Base-by-base conservation (phyloP, 495 filamentous ascomycete genomes). In the Pseudevernia furfuracea region DNA sequence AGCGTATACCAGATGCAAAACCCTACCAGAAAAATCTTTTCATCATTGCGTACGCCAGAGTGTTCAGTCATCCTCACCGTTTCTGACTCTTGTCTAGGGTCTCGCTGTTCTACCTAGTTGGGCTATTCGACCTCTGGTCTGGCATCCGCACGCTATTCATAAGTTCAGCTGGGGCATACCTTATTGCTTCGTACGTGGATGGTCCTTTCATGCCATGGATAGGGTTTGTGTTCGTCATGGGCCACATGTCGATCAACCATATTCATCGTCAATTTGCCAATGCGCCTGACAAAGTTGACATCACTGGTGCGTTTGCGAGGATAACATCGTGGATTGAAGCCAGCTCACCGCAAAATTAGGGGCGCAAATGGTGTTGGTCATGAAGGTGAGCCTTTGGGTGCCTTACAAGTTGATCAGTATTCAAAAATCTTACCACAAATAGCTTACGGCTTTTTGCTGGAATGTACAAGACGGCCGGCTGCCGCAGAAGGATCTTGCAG, bases 191-290 rank as follows among this genome's bases (percentile, higher is more conserved):
- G 69, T 94, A 88, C 72, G 78, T 97, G 25, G 81, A 90, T 58
- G 91, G 91, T n/a, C 90, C 91, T 5, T 89, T 92, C 75, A 98
- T 98, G 94, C 95, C 95, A 77, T 98, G 94, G 94, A 84, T 96
- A 52, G 91, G 85, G 55, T 97, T 98, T 75, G 82, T 90, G 61
- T 97, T 93, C 75, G 72, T 95, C 61, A 98, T 98, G 95, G 86
- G 88, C 65, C 93, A 97, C 74, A 90, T 98, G 89, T 90, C 92
- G 46, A 72, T 91, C 67, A 95, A 84, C 73, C 94, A 98, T 72
- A 86, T 97, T 63, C 78, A 85, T 63, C 88, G 94, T 38, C 90
- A 96, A 69, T 82, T 87, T 57, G 75, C 79, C 41, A 80, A 88
- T 66, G 79, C 85, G 58, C 82, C 87, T 1, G 75, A 81, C 61